Percentiles rank a stretch among this genome's conserved stretches.
phyloP scores from a whole-genome alignment of 805 yeast genomes.

The Schwanniomyces polymorphus region DNA sequence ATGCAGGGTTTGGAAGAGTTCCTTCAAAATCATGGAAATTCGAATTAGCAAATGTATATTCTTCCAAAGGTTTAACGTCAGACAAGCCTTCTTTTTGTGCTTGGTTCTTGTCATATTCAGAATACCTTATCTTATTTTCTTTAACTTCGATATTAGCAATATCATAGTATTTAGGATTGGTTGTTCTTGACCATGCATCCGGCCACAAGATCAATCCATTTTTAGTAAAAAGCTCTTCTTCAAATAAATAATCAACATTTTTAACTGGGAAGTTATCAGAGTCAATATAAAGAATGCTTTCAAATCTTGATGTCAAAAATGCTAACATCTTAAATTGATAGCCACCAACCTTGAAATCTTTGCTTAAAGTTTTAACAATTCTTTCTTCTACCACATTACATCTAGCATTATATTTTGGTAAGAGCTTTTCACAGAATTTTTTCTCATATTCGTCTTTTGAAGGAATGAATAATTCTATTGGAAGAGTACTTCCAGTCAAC shows the following conservation, averaged over 20 bases:
- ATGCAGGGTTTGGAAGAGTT: conserved; percentile 63
- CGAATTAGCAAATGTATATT: conserved; percentile 29
- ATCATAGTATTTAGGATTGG: conserved; percentile 58
- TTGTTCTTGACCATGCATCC: conserved; percentile 69
- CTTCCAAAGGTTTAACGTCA: conserved; percentile 17
- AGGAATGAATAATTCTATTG: conserved; percentile 53
- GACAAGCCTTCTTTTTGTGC: conserved; percentile 33
- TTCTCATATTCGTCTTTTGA: conserved; percentile 44
- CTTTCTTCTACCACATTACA: conserved; percentile 45
- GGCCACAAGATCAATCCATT: conserved; percentile 62
- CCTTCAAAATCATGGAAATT: conserved; percentile 62
- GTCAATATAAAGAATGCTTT: conserved; percentile 48
- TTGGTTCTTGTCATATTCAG: conserved; percentile 32
- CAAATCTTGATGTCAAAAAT: conserved; percentile 58
- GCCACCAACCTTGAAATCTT: conserved; percentile 35
- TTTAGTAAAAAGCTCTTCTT: conserved; percentile 45
- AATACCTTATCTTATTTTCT: conserved; percentile 34
- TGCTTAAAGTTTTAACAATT: conserved; percentile 12
- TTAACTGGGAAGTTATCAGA: conserved; percentile 50
- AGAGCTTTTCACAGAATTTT: conserved; percentile 42
- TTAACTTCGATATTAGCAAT: conserved; percentile 44
- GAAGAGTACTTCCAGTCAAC: conserved; percentile 43
- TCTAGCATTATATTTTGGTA: conserved; percentile 45
- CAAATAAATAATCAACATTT: conserved; percentile 47
- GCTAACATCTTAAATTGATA: conserved; percentile 58